These are phyloP conservation scores for Trametes meyenii DNA, from an alignment of 768 basidiomycete genomes.

Conservation along the genomic window DNA sequence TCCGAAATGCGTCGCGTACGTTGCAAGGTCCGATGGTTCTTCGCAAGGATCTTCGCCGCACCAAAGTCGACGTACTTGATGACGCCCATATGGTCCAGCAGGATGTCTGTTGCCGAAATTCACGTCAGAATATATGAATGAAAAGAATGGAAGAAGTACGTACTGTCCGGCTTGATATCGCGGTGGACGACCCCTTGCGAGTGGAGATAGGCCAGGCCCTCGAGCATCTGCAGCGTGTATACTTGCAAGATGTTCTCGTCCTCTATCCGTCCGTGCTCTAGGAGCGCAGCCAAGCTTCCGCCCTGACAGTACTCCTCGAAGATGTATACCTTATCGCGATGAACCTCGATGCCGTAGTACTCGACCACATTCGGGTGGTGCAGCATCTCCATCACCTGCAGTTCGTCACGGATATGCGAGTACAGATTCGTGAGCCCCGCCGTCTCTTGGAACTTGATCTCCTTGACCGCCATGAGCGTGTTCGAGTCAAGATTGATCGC, in stretches of 20 bases:
- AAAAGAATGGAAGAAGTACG: slow-evolving; percentile 37
- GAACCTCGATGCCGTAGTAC: slow-evolving; percentile 98
- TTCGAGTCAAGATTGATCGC: slow-evolving; percentile 96
- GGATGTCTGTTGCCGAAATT: slow-evolving; percentile 67
- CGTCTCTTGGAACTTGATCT: slow-evolving; percentile 95
- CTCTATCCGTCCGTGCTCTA: slow-evolving; percentile 94
- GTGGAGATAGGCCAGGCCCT: slow-evolving; percentile 92
- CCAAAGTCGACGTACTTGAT: slow-evolving; percentile 99
- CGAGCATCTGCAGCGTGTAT: slow-evolving; percentile 96
- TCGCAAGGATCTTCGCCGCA: slow-evolving; percentile 93
- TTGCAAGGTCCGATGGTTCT: slow-evolving; percentile 81
- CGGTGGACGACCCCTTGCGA: slow-evolving; percentile 91
- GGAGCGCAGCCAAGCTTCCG: slow-evolving; percentile 83
- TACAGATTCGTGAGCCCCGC: slow-evolving; percentile 86
- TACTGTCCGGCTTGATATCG: slow-evolving; percentile 98
- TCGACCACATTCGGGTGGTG: slow-evolving; percentile 98
- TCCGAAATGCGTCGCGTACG: slow-evolving; percentile 61
- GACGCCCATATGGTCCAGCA: slow-evolving; percentile 85
- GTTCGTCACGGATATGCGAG: slow-evolving; percentile 93
- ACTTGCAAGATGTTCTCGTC: slow-evolving; percentile 95
- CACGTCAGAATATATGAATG: not conserved
- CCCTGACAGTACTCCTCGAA: slow-evolving; percentile 99
- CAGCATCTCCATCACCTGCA: slow-evolving; percentile 97
- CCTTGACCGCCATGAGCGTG: slow-evolving; percentile 98
- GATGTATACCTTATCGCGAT: slow-evolving; percentile 97